Conservation (phyloP, 768 basidiomycete species). For the Guyanaporus albipodus region DNA sequence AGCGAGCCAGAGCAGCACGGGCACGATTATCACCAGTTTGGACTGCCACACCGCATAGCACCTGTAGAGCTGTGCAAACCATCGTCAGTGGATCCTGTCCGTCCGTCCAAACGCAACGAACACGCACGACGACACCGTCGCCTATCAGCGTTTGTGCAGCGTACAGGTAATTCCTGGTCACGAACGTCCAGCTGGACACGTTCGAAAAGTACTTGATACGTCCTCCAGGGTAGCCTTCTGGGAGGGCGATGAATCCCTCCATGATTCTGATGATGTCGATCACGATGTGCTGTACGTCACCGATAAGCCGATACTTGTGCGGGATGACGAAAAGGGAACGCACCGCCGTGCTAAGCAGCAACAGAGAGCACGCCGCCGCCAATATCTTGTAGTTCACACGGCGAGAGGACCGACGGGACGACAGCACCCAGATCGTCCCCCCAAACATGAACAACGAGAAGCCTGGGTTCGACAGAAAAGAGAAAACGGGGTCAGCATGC, state of each 20-base stretch:
- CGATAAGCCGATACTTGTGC: neutral
- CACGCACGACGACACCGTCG: conserved; percentile 28
- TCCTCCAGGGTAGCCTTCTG: conserved; percentile 16
- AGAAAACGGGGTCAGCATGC: neutral
- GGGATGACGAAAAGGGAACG: neutral
- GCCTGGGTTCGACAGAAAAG: conserved; percentile 19
- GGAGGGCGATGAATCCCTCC: conserved; percentile 24
- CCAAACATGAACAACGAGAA: conserved; percentile 36
- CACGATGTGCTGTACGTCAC: conserved; percentile 20
- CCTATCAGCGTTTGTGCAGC: conserved; percentile 28
- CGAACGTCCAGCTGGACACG: conserved; percentile 26
- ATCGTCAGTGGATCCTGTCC: neutral
- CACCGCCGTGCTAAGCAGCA: conserved; percentile 31
- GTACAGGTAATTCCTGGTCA: conserved; percentile 24
- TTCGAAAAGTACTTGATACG: conserved; percentile 26
- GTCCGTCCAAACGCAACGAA: neutral
- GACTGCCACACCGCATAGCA: conserved; percentile 34
- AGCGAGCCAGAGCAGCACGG: conserved; percentile 28
- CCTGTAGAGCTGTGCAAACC: conserved; percentile 24
- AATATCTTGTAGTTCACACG: conserved; percentile 22
- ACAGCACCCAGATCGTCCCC: conserved; percentile 26
- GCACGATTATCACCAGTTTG: conserved; percentile 24
- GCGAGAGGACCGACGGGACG: neutral
- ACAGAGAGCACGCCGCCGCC: conserved; percentile 21
- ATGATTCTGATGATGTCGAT: conserved; percentile 24